phyloP scores from a whole-genome alignment of 306 rosid genomes.

The Castanea mollissima region DNA sequence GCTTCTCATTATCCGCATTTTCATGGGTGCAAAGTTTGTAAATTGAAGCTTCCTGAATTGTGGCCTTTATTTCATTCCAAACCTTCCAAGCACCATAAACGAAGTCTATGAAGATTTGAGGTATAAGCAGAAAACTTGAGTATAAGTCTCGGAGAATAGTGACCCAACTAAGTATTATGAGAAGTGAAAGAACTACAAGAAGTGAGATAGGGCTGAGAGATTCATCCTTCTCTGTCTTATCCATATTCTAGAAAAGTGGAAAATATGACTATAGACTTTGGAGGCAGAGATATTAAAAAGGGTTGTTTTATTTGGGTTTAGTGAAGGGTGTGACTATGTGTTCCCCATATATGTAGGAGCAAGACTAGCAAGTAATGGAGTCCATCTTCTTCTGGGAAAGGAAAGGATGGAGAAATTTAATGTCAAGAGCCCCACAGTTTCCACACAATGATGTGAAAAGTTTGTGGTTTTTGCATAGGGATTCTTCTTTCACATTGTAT shows the following conservation, averaged over 20 bases:
- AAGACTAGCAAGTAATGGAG: fast-evolving
- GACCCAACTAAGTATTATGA: slow-evolving; percentile 1
- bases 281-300: too few species aligned
- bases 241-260: neutral
- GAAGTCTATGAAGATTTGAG: neutral
- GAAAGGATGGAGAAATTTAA: too few species aligned
- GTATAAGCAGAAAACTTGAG: slow-evolving; percentile 9
- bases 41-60: neutral
- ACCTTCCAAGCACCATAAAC: neutral
- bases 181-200: neutral
- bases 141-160: neutral
- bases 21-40: neutral
- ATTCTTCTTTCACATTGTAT: too few species aligned
- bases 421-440: too few species aligned
- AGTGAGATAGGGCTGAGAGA: neutral
- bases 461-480: too few species aligned
- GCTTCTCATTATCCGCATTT: neutral
- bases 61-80: neutral
- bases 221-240: neutral
- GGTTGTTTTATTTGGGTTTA: too few species aligned
- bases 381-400: too few species aligned
- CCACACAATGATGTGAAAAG: too few species aligned
- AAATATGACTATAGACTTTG: too few species aligned
- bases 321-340: too few species aligned
- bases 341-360: too few species aligned